Conservation (phyloP, 768 basidiomycete genomes). For the Russula brevipes region DNA sequence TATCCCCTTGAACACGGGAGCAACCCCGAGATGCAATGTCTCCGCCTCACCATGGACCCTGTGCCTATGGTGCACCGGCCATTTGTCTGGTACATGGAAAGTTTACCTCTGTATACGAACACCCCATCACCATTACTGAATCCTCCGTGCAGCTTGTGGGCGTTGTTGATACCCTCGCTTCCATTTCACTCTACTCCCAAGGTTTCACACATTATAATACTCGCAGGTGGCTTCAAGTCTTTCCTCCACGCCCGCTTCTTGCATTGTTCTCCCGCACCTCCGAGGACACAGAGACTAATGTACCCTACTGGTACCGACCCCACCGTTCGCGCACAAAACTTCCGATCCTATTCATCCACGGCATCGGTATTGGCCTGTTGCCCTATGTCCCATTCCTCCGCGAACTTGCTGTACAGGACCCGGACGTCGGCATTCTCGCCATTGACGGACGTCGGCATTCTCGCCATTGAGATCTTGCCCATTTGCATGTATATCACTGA, state of each 20-base stretch:
- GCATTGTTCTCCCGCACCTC: constrained; percentile 42
- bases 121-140: neutral
- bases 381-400: constrained; percentile 51
- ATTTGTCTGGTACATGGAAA: constrained; percentile 58
- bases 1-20: constrained; percentile 39
- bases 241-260: constrained; percentile 48
- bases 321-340: constrained; percentile 44
- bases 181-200: constrained; percentile 34
- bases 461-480: constrained; percentile 56
- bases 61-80: constrained; percentile 54
- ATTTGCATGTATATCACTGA: constrained; percentile 57
- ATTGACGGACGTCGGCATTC: constrained; percentile 56
- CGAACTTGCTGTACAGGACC: constrained; percentile 40
- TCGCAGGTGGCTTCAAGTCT: constrained; percentile 36
- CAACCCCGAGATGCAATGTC: constrained; percentile 37
- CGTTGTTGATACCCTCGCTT: constrained; percentile 44
- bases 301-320: constrained; percentile 47
- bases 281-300: constrained; percentile 25
- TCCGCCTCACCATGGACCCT: constrained; percentile 53
- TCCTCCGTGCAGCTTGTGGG: constrained; percentile 43
- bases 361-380: constrained; percentile 63
- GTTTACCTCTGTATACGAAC: neutral
- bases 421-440: constrained; percentile 53
- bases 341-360: constrained; percentile 62
- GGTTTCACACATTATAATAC: constrained; percentile 54